These are phyloP conservation scores for Crithidia fasciculata DNA, from an alignment of 208 protist genomes.

Conservation along the genomic window DNA sequence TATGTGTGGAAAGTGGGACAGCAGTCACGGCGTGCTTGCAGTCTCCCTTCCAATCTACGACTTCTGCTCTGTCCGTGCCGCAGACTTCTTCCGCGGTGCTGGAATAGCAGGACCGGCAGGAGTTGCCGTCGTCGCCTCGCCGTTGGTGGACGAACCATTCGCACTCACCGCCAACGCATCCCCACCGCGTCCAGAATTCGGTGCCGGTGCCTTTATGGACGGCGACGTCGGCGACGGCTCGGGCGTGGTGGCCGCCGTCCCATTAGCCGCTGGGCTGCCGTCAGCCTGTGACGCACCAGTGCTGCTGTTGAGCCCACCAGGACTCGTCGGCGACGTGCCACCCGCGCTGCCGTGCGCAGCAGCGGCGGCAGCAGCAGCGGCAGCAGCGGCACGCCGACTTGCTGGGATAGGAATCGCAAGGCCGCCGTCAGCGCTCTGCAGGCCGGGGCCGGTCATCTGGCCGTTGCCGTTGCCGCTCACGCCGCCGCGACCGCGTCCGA, in stretches of 20 bases:
- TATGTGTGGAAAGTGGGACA: too few relatives aligned
- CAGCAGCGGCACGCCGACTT: constrained; percentile 30
- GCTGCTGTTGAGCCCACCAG: constrained; percentile 20
- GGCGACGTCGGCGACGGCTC: constrained; percentile 20
- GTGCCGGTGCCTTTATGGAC: constrained; percentile 19
- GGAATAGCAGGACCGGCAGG: not conserved
- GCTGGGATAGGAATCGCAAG: constrained; percentile 46
- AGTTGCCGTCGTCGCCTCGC: not conserved
- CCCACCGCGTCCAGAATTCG: constrained; percentile 5
- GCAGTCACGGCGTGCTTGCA: not conserved
- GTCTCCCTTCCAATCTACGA: not conserved
- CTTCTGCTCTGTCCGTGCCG: constrained; percentile 5
- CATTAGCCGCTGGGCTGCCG: not conserved
- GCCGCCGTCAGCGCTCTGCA: constrained; percentile 8
- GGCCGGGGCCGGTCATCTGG: not conserved
- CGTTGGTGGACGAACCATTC: constrained; percentile 4
- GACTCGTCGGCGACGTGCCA: constrained; percentile 1
- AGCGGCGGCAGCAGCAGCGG: constrained; percentile 7
- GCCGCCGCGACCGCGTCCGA: constrained; percentile 22
- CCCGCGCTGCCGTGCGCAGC: not conserved
- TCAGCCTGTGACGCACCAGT: constrained; percentile 1
- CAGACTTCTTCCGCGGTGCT: constrained; percentile 6
- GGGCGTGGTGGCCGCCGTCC: constrained; percentile 8
- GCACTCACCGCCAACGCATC: not conserved
- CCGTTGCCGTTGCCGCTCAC: not conserved